Conservation (phyloP, 805 yeast genomes). For the Candida glaebosa region DNA sequence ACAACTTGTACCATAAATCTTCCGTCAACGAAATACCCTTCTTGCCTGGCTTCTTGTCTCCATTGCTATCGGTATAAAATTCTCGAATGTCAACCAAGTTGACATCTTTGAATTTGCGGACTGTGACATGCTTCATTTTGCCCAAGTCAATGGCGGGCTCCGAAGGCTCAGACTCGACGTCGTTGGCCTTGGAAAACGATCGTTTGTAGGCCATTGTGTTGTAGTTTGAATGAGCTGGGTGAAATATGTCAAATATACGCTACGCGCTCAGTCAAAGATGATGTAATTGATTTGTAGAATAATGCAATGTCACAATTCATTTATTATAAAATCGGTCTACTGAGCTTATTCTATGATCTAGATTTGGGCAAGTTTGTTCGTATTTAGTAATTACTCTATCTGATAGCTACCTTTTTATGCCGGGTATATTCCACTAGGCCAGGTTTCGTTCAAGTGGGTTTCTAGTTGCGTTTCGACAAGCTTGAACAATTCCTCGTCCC, state of each 20-base stretch:
- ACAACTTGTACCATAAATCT: slow-evolving; percentile 50
- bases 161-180: background rate
- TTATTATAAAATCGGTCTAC: no score
- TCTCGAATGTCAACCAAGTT: slow-evolving; percentile 82
- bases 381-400: no score
- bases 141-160: slow-evolving; percentile 29
- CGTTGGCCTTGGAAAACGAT: background rate
- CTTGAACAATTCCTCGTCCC: slow-evolving; percentile 43
- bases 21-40: slow-evolving; percentile 66
- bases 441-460: slow-evolving; percentile 57
- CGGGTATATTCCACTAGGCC: slow-evolving; percentile 48
- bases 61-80: slow-evolving; percentile 54
- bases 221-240: no score
- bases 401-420: no score
- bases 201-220: slow-evolving; percentile 5
- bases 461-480: slow-evolving; percentile 47
- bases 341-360: no score
- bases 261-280: no score
- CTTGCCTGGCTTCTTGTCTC: slow-evolving; percentile 74
- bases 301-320: no score
- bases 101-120: slow-evolving; percentile 64
- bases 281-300: no score
- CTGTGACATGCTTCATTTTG: slow-evolving; percentile 60
- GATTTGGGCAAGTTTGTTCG: no score
- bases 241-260: no score